These are phyloP conservation scores for Chloranthus sessilifolius DNA, from an alignment of 164 flowering plant species.

Conservation along the genomic window DNA sequence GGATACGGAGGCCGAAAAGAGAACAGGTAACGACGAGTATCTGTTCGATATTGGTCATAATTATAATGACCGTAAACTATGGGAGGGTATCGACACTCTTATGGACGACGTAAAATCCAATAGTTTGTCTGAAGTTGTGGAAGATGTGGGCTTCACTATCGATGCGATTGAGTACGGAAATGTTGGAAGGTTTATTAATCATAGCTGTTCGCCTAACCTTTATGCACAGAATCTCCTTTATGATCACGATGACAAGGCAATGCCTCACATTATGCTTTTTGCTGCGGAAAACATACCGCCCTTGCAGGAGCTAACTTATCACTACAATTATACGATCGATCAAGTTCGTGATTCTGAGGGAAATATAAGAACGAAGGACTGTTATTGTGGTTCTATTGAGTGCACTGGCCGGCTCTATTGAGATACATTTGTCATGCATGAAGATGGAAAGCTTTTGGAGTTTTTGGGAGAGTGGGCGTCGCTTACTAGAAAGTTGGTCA, in stretches of 20 bases:
- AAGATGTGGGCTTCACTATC: conserved; percentile 63
- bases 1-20: conserved; percentile 75
- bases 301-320: conserved; percentile 70
- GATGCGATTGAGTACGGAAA: conserved; percentile 68
- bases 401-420: conserved; percentile 82
- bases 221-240: conserved; percentile 87
- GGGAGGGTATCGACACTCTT: conserved; percentile 33
- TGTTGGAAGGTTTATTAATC: conserved; percentile 83
- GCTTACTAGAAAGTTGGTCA: too few species aligned
- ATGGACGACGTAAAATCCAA: conserved; percentile 30
- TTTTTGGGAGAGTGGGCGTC: too few species aligned
- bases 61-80: conserved; percentile 37
- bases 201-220: conserved; percentile 88
- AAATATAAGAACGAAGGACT: conserved; percentile 58
- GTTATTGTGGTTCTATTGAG: conserved; percentile 77
- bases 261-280: conserved; percentile 90
- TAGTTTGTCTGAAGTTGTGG: conserved; percentile 26
- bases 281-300: conserved; percentile 90
- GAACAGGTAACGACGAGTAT: conserved; percentile 75
- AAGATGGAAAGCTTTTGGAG: too few species aligned
- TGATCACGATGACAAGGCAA: conserved; percentile 70
- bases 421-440: too few species aligned
- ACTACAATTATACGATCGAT: conserved; percentile 68
- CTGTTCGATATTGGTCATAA: conserved; percentile 83
- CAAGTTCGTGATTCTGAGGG: conserved; percentile 66